Conservation (phyloP, 2,329 filamentous ascomycete genomes). For the Calonectria henricotiae region DNA sequence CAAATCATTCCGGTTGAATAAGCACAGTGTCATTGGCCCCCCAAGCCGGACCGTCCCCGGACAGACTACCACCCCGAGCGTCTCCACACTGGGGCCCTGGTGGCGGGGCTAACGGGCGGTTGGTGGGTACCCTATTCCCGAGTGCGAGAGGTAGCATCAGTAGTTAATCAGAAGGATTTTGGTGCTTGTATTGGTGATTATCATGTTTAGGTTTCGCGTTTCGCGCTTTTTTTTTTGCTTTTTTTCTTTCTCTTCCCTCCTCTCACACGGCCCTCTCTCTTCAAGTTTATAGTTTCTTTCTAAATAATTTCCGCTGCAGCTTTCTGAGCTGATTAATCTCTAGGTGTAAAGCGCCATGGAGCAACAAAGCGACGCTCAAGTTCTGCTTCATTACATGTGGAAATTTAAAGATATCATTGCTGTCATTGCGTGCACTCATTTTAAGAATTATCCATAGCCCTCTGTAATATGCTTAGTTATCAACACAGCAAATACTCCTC, state of each 20-base stretch:
- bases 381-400: neutral
- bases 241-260: neutral
- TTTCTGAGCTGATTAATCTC: too few species aligned
- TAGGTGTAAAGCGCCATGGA: too few species aligned
- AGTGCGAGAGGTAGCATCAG: slow-evolving; percentile 9
- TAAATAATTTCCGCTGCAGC: too few species aligned
- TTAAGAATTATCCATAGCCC: slow-evolving; percentile 19
- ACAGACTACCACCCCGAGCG: slow-evolving; percentile 41
- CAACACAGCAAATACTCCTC: slow-evolving; percentile 41
- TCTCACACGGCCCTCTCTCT: neutral
- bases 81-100: slow-evolving; percentile 16
- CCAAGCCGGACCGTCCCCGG: slow-evolving; percentile 35
- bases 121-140: neutral
- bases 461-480: slow-evolving; percentile 17
- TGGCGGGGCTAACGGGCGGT: neutral
- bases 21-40: slow-evolving; percentile 45
- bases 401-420: neutral
- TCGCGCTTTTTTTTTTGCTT: neutral
- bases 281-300: too few species aligned
- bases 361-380: too few species aligned
- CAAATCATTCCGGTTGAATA: slow-evolving; percentile 42
- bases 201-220: neutral
- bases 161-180: slow-evolving; percentile 13
- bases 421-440: neutral
- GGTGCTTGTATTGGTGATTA: neutral